phyloP scores from a whole-genome alignment of 75 land plant genomes.

The Pinus albicaulis region DNA sequence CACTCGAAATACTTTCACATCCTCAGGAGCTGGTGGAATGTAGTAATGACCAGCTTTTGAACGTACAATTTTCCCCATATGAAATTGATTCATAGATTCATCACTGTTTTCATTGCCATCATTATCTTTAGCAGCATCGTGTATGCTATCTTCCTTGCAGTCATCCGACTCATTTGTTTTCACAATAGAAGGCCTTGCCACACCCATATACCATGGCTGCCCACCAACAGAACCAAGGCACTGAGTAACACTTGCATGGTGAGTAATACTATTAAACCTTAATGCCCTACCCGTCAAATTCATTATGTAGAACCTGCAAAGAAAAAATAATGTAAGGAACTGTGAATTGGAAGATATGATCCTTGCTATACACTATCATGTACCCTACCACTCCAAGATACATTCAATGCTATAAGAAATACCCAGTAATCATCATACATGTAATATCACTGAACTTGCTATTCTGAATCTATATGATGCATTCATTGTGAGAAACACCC shows the following conservation, averaged over 20 bases:
- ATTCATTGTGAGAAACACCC: too few species aligned
- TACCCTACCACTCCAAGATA: too few species aligned
- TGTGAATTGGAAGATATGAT: too few species aligned
- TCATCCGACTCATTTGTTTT: constrained; percentile 10
- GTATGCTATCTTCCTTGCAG: not conserved
- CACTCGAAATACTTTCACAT: constrained; percentile 59
- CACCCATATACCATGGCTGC: constrained; percentile 79
- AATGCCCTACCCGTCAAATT: constrained; percentile 45
- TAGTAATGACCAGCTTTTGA: constrained; percentile 72
- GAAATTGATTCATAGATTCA: not conserved
- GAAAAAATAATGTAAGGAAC: not conserved
- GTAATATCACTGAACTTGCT: too few species aligned
- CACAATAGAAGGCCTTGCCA: constrained; percentile 63
- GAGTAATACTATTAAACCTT: constrained; percentile 65
- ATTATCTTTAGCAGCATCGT: not conserved
- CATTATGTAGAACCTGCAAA: constrained; percentile 69
- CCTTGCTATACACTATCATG: too few species aligned
- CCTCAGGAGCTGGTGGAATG: constrained; percentile 66
- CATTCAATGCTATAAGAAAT: too few species aligned
- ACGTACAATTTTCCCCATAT: constrained; percentile 10
- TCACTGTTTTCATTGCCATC: not conserved
- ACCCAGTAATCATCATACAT: too few species aligned
- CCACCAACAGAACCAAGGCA: constrained; percentile 80
- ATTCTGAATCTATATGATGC: too few species aligned
- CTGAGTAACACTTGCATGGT: constrained; percentile 91